Evolutionary conservation across 345 rosid genomes (phyloP), one percentile per base, ranked within the genome.

Genomic region (Eucalyptus tenuipes): DNA sequence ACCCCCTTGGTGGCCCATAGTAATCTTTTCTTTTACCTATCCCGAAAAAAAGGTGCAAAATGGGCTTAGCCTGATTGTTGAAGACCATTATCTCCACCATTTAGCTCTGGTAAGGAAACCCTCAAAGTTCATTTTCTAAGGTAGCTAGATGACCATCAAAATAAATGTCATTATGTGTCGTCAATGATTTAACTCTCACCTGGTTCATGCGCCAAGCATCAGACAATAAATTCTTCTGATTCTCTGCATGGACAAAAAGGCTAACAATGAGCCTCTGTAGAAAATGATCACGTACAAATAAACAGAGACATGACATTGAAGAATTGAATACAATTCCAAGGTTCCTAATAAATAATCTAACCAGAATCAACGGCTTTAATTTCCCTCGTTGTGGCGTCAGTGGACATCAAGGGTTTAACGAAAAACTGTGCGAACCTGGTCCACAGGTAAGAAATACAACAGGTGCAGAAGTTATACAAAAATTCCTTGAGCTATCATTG

Each of bases 361-460:
- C 99, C 99, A 92, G 99, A 97, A 92, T 96, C 99, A 88, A 97
- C 98, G 13, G 98, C 98, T 91, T 95, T 97, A 45, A 96, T 96
- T 91, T 97, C 99, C 93, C 99, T 95, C 85, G 42, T 94, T 40
- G 99, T 96, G 68, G 99, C 99, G 87, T 97, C 99, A 88, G 96
- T 95, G 17, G 99, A 95, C 97, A 97, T 96, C 91, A 97, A 92
- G 66, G 99, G 99, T 87, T 95, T 96, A 81, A 96, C 93, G 90
- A 97, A 97, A 93, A 97, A 96, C 89, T 96, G 99, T 1, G 97
- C 95, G 85, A 96, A 97, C 91, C 99, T 97, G 95, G 85, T 86
- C 50, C 84, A 33, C 22, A 87, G 59, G 89, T 75, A 88, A 59
- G 87, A 92, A 93, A 90, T 37, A 57, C 29, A 55, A 49, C 86